A percentile compares a stretch with the other conserved stretches of the same genome.
These are phyloP conservation scores for Alternaria tenuissima DNA, from an alignment of 2,329 filamentous ascomycete species.

Conservation along the genomic window DNA sequence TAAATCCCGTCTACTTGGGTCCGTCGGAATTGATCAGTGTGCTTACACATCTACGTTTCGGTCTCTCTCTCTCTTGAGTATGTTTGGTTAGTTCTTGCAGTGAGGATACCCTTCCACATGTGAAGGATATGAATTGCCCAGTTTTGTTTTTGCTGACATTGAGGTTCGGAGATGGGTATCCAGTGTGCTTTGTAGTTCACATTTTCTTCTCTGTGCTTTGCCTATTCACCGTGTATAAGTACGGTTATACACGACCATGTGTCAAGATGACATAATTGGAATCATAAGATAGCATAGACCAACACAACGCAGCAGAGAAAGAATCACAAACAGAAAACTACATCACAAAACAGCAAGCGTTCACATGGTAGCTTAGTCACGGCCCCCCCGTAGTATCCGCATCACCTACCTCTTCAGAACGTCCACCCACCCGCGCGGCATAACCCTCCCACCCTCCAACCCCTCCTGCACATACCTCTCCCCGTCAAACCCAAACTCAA, in stretches of 20 bases:
- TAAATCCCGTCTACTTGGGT: not conserved
- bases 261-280: not conserved
- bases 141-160: not conserved
- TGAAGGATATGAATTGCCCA: not conserved
- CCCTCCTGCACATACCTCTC: slow-evolving; percentile 57
- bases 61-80: not conserved
- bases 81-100: not conserved
- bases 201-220: not conserved
- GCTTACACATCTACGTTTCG: not conserved
- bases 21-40: not conserved
- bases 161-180: not conserved
- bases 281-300: not conserved
- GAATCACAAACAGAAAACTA: too few relatives aligned
- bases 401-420: slow-evolving; percentile 33
- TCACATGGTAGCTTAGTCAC: not conserved
- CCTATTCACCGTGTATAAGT: not conserved
- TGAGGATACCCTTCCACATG: not conserved
- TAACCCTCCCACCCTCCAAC: slow-evolving; percentile 44
- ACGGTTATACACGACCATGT: not conserved
- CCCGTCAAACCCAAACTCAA: slow-evolving; percentile 62
- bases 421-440: slow-evolving; percentile 52
- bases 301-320: not conserved
- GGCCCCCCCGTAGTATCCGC: not conserved
- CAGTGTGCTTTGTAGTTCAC: not conserved
- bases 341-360: not conserved